These are phyloP conservation scores for Russula dissimulans DNA, from an alignment of 768 basidiomycete species.

Conservation along the genomic window DNA sequence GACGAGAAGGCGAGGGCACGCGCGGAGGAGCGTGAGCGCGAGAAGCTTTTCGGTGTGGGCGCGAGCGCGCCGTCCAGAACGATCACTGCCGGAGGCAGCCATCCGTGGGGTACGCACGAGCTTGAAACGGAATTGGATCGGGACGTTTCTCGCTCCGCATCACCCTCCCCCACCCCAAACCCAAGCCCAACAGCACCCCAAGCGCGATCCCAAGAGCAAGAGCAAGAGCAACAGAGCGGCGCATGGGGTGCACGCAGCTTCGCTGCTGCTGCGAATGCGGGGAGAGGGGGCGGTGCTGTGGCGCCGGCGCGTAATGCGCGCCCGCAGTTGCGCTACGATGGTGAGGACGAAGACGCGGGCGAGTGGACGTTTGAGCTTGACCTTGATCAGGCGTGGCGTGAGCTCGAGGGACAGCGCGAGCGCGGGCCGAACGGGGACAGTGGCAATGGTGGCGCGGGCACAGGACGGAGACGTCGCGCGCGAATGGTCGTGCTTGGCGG, in stretches of 20 bases:
- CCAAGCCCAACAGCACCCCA: not conserved
- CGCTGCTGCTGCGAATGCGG: slow-evolving; percentile 64
- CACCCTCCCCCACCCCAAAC: not conserved
- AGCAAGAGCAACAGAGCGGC: slow-evolving; percentile 27
- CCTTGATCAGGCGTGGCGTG: slow-evolving; percentile 52
- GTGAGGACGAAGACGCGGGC: slow-evolving; percentile 31
- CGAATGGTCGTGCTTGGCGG: slow-evolving; percentile 67
- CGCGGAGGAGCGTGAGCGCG: slow-evolving; percentile 58
- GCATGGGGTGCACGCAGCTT: slow-evolving; percentile 79
- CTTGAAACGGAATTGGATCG: not conserved
- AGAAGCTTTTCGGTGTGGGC: slow-evolving; percentile 16
- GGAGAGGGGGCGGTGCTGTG: slow-evolving; percentile 21
- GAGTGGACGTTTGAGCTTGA: slow-evolving; percentile 66
- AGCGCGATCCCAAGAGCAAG: not conserved
- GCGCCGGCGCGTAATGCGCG: slow-evolving; percentile 22
- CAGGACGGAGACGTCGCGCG: slow-evolving; percentile 48
- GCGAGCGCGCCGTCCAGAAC: not conserved
- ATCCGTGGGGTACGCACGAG: slow-evolving; percentile 7
- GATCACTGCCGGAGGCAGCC: not conserved
- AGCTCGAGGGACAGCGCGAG: slow-evolving; percentile 51
- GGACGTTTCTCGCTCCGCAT: not conserved
- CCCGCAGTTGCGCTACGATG: slow-evolving; percentile 13
- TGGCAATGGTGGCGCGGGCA: slow-evolving; percentile 17
- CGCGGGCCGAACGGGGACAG: slow-evolving; percentile 24
- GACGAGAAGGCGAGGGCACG: slow-evolving; percentile 77